These are phyloP conservation scores for Komagataella pseudopastoris DNA, from an alignment of 805 yeast genomes.

Conservation along the genomic window DNA sequence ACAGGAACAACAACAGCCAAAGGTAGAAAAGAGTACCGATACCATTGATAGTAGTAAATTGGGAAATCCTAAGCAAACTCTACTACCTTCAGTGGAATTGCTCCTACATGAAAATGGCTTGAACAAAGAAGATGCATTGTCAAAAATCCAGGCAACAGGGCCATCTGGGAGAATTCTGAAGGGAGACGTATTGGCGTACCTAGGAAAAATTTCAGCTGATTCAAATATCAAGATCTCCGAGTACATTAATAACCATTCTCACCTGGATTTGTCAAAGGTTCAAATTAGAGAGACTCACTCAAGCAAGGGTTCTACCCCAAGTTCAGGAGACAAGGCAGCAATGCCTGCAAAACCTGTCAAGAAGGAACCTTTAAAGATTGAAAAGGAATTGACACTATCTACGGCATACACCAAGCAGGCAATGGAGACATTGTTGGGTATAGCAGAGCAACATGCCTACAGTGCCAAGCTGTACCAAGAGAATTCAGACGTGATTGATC, in stretches of 20 bases:
- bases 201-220: constrained; percentile 57
- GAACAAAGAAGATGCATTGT: constrained; percentile 55
- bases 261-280: constrained; percentile 63
- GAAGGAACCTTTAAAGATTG: constrained; percentile 20
- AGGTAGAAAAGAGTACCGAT: constrained; percentile 6
- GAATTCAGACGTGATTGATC: constrained; percentile 38
- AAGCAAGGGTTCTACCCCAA: constrained; percentile 4
- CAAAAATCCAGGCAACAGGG: constrained; percentile 72
- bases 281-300: constrained; percentile 24
- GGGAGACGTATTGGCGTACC: constrained; percentile 81
- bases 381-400: constrained; percentile 17
- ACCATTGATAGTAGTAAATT: constrained; percentile 5
- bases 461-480: constrained; percentile 16
- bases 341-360: constrained; percentile 16
- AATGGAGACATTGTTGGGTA: constrained; percentile 4
- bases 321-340: constrained; percentile 8
- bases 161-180: constrained; percentile 78
- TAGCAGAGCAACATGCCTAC: constrained; percentile 26
- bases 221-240: constrained; percentile 39
- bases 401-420: constrained; percentile 16
- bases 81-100: constrained; percentile 69
- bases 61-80: constrained; percentile 55
- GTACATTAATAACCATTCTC: constrained; percentile 40
- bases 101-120: constrained; percentile 51
- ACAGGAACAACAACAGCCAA: constrained; percentile 8